These are phyloP conservation scores for Boeremia lycopersici DNA, from an alignment of 2,329 filamentous ascomycete species.

Conservation along the genomic window DNA sequence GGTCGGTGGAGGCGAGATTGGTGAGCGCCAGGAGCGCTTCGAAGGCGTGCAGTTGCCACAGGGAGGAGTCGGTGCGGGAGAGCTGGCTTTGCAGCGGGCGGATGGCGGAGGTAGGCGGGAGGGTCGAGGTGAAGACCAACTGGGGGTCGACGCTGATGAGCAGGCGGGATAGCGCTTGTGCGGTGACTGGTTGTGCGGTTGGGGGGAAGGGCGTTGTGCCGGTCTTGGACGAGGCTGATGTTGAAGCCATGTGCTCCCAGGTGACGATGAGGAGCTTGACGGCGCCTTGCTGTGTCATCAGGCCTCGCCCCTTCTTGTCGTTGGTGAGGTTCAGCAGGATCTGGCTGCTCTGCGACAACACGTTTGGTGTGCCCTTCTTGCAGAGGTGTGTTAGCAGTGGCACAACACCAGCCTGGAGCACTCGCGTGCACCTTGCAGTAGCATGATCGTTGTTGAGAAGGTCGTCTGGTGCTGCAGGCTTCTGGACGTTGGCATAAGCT, in stretches of 20 bases:
- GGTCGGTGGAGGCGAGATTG: constrained; percentile 81
- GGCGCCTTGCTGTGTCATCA: constrained; percentile 91
- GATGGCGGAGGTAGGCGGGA: constrained; percentile 77
- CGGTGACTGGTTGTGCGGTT: constrained; percentile 60
- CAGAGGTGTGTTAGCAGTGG: constrained; percentile 77
- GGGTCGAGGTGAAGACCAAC: constrained; percentile 80
- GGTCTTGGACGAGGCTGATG: constrained; percentile 52
- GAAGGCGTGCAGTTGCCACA: constrained; percentile 84
- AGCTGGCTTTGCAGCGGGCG: constrained; percentile 80
- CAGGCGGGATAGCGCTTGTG: constrained; percentile 82
- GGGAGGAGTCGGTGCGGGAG: constrained; percentile 60
- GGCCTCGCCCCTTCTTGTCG: constrained; percentile 73
- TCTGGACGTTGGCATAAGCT: constrained; percentile 87
- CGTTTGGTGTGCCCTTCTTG: constrained; percentile 73
- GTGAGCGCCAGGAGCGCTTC: constrained; percentile 91
- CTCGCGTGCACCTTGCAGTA: constrained; percentile 72
- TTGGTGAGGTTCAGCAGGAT: constrained; percentile 80
- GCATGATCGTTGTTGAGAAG: constrained; percentile 80
- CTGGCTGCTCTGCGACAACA: constrained; percentile 73
- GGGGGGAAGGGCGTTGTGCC: constrained; percentile 40
- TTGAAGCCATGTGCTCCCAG: constrained; percentile 61
- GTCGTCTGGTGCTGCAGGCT: constrained; percentile 64
- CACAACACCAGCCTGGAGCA: constrained; percentile 80
- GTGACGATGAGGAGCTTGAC: constrained; percentile 80
- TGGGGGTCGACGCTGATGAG: constrained; percentile 84